Percentiles rank a stretch among this genome's conserved stretches.
phyloP scores from a whole-genome alignment of 331 rosid species.

The Telfairia occidentalis region DNA sequence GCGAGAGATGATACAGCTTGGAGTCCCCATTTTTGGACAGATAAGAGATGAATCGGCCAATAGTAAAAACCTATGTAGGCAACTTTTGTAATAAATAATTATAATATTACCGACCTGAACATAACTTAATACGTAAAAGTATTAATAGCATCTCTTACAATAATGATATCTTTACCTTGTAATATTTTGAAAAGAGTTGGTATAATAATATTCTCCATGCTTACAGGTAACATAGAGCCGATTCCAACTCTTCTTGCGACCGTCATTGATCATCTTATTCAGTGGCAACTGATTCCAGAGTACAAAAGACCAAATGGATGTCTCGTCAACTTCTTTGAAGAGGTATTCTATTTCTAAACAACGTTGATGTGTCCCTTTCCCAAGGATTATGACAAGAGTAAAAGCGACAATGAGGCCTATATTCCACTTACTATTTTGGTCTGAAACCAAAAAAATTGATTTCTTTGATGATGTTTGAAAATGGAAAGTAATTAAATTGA shows the following conservation, averaged over 20 bases:
- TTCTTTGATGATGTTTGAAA: background rate
- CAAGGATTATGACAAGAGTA: background rate
- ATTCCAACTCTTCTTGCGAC: constrained; percentile 64
- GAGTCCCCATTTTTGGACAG: constrained; percentile 81
- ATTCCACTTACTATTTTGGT: background rate
- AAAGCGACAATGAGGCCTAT: background rate
- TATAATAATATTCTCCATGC: background rate
- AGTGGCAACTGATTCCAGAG: constrained; percentile 89
- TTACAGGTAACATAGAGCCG: constrained; percentile 69
- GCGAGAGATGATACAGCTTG: constrained; percentile 89
- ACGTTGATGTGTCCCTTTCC: background rate
- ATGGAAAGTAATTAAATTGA: background rate
- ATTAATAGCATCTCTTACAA: background rate
- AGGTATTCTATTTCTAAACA: constrained; percentile 36
- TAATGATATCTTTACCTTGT: no score
- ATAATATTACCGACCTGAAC: background rate
- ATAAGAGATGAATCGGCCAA: constrained; percentile 56
- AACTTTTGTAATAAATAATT: background rate
- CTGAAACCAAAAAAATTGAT: background rate
- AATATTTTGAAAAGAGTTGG: background rate
- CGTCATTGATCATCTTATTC: constrained; percentile 82
- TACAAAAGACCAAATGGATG: constrained; percentile 96
- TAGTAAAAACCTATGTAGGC: background rate
- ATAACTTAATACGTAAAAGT: background rate
- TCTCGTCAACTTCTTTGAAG: constrained; percentile 81